Conservation (phyloP, 2,329 filamentous ascomycete genomes). For the Epichloe elymi region DNA sequence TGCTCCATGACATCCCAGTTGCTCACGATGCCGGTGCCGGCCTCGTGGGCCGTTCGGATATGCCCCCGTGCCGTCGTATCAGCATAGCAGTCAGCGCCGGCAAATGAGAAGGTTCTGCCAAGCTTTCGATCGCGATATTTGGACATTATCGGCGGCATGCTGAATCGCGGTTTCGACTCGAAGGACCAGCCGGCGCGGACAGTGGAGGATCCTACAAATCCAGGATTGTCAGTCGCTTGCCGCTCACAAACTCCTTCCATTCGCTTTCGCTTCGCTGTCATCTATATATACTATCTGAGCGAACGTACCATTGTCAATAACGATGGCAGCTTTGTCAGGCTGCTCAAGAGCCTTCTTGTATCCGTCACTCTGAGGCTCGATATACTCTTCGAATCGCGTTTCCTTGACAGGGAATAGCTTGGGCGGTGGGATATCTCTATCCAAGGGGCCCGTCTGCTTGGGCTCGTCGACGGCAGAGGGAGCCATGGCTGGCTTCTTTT, state of each 20-base stretch:
- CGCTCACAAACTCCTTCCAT: neutral
- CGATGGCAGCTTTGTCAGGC: constrained; percentile 58
- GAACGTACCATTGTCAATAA: constrained; percentile 85
- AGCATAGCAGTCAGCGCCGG: constrained; percentile 84
- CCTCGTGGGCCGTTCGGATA: constrained; percentile 81
- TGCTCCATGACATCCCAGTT: constrained; percentile 99
- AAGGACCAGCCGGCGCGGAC: constrained; percentile 95
- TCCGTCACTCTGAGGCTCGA: constrained; percentile 48
- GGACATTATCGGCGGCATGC: constrained; percentile 79
- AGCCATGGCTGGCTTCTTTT: constrained; percentile 28
- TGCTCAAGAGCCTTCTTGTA: constrained; percentile 53
- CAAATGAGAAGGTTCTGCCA: constrained; percentile 81
- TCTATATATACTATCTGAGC: constrained; percentile 8
- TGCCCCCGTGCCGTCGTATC: constrained; percentile 89
- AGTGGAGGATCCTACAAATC: constrained; percentile 58
- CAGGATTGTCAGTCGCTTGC: neutral
- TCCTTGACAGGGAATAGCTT: constrained; percentile 50
- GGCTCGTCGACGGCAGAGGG: constrained; percentile 38
- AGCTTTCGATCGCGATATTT: constrained; percentile 92
- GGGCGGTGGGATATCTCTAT: constrained; percentile 36
- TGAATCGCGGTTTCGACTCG: constrained; percentile 66
- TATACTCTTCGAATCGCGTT: constrained; percentile 43
- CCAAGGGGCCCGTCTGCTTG: constrained; percentile 20
- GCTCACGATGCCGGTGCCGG: constrained; percentile 78
- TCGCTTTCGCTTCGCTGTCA: neutral